phyloP scores from a whole-genome alignment of 148 eudicot species.

The Rhododendron williamsianum region DNA sequence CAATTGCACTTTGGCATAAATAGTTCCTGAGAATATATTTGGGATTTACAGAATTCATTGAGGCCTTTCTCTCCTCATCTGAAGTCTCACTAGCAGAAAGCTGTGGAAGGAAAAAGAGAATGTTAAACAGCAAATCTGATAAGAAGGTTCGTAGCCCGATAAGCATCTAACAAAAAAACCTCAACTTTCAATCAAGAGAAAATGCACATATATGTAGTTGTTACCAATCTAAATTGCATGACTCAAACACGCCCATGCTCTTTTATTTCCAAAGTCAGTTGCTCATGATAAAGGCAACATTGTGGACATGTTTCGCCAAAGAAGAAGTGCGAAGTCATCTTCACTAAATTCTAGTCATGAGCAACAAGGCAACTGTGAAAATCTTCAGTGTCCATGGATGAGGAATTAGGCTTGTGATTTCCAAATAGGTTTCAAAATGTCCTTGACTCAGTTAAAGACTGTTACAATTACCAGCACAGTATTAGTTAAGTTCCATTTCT shows the following conservation, averaged over 20 bases:
- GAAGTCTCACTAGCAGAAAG: constrained; percentile 48
- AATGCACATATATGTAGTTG: not conserved
- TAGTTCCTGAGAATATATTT: constrained; percentile 87
- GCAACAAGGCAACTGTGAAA: not conserved
- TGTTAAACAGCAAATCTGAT: not conserved
- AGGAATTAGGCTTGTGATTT: not conserved
- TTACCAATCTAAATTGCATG: not conserved
- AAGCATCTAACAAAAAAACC: not conserved
- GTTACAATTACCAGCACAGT: not conserved
- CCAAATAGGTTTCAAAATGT: not conserved
- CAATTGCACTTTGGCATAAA: constrained; percentile 89
- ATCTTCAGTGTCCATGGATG: not conserved
- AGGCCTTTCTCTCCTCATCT: constrained; percentile 76
- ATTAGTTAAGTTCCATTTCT: not conserved
- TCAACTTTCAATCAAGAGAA: not conserved
- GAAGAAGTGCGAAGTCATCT: not conserved
- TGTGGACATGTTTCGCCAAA: not conserved
- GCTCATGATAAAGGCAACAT: not conserved
- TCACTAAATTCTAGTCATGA: not conserved
- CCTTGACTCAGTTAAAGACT: not conserved
- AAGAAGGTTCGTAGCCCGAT: not conserved
- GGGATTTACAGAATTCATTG: constrained; percentile 87
- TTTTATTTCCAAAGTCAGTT: not conserved
- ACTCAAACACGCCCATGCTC: not conserved
- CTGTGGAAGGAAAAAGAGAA: constrained; percentile 25